These are phyloP conservation scores for Dispira simplex DNA, from an alignment of 192 early-diverging fungal species.

Conservation along the genomic window DNA sequence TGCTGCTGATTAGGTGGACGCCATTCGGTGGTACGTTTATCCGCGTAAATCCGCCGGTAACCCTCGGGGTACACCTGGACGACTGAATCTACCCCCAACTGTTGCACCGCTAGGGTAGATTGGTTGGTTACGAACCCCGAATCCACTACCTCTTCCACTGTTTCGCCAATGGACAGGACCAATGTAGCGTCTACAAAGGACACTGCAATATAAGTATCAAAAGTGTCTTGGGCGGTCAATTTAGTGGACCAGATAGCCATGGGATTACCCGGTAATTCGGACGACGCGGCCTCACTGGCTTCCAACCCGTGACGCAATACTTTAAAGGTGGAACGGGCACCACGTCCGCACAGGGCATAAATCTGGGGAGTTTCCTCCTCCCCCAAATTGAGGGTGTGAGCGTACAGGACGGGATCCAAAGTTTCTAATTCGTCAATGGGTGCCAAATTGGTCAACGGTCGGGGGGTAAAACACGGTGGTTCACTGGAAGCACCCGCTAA, in stretches of 20 bases:
- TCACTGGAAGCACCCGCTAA: constrained; percentile 28
- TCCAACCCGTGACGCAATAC: constrained; percentile 89
- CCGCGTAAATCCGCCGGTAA: constrained; percentile 75
- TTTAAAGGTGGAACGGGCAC: constrained; percentile 62
- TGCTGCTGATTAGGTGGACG: constrained; percentile 54
- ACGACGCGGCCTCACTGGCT: constrained; percentile 79
- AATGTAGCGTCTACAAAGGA: constrained; percentile 87
- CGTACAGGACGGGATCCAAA: constrained; percentile 62
- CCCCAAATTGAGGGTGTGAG: constrained; percentile 74
- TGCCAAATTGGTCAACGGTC: constrained; percentile 64
- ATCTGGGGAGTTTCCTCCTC: constrained; percentile 92
- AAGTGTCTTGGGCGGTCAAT: constrained; percentile 26
- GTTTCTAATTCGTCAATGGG: constrained; percentile 88
- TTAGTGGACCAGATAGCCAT: constrained; percentile 76
- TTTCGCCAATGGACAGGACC: constrained; percentile 83
- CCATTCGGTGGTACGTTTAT: constrained; percentile 91
- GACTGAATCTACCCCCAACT: constrained; percentile 72
- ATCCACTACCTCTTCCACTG: constrained; percentile 81
- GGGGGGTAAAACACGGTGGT: constrained; percentile 47
- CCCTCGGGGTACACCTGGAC: constrained; percentile 85
- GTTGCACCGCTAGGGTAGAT: constrained; percentile 72
- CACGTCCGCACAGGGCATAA: constrained; percentile 75
- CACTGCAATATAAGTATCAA: constrained; percentile 79
- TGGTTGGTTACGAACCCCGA: constrained; percentile 73
- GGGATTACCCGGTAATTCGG: constrained; percentile 86